A percentile compares a stretch with the other conserved stretches of the same genome.
Evolutionary conservation across 2,329 filamentous ascomycete species (phyloP).

Genomic region (Fusarium sp.): DNA sequence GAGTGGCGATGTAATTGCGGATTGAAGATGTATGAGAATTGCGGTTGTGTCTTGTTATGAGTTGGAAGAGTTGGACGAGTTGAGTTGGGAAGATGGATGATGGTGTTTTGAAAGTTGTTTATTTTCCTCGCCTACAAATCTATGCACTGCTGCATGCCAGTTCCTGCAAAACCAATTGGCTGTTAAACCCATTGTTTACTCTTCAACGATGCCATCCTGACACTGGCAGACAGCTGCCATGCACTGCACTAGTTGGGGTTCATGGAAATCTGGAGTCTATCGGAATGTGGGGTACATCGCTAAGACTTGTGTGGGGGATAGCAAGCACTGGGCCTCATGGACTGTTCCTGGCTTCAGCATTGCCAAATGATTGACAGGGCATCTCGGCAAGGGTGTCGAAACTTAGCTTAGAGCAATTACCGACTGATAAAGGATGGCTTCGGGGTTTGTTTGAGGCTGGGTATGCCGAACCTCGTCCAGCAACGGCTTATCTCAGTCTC

Average conservation of each 20-base stretch:
- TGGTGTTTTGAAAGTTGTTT: not conserved
- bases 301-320: constrained; percentile 39
- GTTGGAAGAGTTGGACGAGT: not conserved
- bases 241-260: constrained; percentile 6
- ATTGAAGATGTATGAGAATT: not conserved
- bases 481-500: constrained; percentile 44
- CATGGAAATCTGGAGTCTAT: constrained; percentile 30
- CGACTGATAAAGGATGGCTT: not conserved
- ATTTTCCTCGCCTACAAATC: not conserved
- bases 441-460: constrained; percentile 15
- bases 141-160: not conserved
- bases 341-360: constrained; percentile 4
- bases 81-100: not conserved
- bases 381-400: not conserved
- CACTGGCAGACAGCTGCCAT: constrained; percentile 19
- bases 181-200: not conserved
- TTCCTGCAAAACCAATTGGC: not conserved
- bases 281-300: constrained; percentile 39
- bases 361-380: not conserved
- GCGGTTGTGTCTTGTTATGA: not conserved
- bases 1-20: not conserved
- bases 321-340: constrained; percentile 11
- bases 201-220: constrained; percentile 12
- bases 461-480: constrained; percentile 42
- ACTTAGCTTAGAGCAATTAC: not conserved